Evolutionary conservation across 2,329 filamentous ascomycete genomes (phyloP).

Genomic region (Ceratocystis eucalypticola): DNA sequence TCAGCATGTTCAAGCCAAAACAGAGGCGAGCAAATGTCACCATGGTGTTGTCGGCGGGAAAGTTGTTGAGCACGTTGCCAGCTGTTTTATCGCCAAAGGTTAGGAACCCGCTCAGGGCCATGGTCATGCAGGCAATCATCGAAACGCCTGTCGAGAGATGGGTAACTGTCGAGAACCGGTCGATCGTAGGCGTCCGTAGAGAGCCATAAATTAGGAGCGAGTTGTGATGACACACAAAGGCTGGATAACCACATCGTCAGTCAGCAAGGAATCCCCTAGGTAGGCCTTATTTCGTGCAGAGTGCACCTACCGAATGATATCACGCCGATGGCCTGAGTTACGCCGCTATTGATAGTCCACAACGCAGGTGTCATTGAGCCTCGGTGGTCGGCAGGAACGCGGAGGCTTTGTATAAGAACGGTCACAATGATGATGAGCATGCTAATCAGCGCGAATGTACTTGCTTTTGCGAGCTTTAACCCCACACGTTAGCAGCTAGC

Average conservation of each 20-base stretch:
- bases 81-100: slow-evolving; percentile 84
- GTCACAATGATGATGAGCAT: slow-evolving; percentile 85
- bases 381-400: slow-evolving; percentile 56
- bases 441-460: slow-evolving; percentile 79
- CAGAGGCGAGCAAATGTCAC: slow-evolving; percentile 90
- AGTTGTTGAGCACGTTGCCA: slow-evolving; percentile 97
- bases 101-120: slow-evolving; percentile 82
- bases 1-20: slow-evolving; percentile 98
- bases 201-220: slow-evolving; percentile 95
- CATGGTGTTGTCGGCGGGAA: slow-evolving; percentile 77
- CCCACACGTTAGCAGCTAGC: slow-evolving; percentile 7
- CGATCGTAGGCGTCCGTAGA: slow-evolving; percentile 81
- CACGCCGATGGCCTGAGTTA: slow-evolving; percentile 93
- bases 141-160: slow-evolving; percentile 87
- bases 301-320: slow-evolving; percentile 74
- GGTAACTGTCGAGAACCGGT: slow-evolving; percentile 85
- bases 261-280: background rate
- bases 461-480: slow-evolving; percentile 78
- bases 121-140: slow-evolving; percentile 76
- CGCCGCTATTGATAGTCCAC: slow-evolving; percentile 68
- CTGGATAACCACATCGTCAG: slow-evolving; percentile 24
- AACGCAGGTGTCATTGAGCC: slow-evolving; percentile 58
- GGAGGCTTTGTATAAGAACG: slow-evolving; percentile 68
- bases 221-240: slow-evolving; percentile 75
- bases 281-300: no score